Evolutionary conservation across 2,329 filamentous ascomycete species (phyloP).

Genomic region (Fusarium dlaminii): DNA sequence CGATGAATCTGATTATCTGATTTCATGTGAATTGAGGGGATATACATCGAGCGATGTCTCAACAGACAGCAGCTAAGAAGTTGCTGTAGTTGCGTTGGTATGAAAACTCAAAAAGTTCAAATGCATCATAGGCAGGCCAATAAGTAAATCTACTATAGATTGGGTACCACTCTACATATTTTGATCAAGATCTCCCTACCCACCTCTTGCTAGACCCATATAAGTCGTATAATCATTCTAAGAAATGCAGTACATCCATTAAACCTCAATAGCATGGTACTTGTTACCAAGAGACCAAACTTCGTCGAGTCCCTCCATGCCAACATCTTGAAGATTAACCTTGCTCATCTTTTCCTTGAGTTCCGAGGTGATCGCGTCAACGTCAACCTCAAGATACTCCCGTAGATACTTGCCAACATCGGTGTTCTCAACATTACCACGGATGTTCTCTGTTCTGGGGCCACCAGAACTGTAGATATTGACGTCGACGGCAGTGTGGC

Average conservation of each 20-base stretch:
- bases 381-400: slow-evolving; percentile 81
- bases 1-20: not conserved
- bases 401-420: slow-evolving; percentile 86
- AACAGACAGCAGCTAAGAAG: not conserved
- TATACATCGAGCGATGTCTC: not conserved
- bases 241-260: not conserved
- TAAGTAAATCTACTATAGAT: not conserved
- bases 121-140: not conserved
- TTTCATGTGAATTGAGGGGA: not conserved
- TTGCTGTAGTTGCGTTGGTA: not conserved
- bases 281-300: slow-evolving; percentile 21
- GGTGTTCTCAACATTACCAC: slow-evolving; percentile 94
- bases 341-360: slow-evolving; percentile 65
- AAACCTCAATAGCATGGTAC: slow-evolving; percentile 21
- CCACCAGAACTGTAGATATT: slow-evolving; percentile 90
- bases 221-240: not conserved
- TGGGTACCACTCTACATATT: not conserved
- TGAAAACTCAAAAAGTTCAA: not conserved
- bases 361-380: slow-evolving; percentile 80
- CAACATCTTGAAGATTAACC: slow-evolving; percentile 12
- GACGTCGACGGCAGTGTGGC: slow-evolving; percentile 92
- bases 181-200: not conserved
- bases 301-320: slow-evolving; percentile 27
- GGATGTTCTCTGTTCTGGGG: slow-evolving; percentile 68
- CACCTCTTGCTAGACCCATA: slow-evolving; percentile 3